Evolutionary conservation across 345 rosid genomes (phyloP).

Genomic region (Eucalyptus albens): DNA sequence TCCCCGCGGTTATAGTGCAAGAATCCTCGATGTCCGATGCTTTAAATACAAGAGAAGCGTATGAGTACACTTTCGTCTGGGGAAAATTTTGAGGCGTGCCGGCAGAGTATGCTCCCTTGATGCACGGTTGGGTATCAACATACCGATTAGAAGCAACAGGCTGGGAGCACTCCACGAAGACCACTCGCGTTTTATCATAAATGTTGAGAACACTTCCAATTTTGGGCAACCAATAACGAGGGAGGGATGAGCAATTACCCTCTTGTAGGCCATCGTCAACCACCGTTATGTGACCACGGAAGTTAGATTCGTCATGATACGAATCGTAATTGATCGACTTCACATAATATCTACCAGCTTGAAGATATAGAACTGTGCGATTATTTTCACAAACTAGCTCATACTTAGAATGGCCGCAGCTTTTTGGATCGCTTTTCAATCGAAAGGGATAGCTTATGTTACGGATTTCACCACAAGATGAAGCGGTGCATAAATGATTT

Average conservation of each 20-base stretch:
- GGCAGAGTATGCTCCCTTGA: background rate
- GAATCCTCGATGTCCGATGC: background rate
- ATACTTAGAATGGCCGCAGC: too few relatives aligned
- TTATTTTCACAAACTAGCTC: too few relatives aligned
- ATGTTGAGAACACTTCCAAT: too few relatives aligned
- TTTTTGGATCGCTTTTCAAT: background rate
- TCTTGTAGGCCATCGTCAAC: background rate
- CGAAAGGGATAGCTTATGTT: background rate
- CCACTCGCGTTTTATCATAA: background rate
- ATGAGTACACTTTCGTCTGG: background rate
- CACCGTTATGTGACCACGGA: accelerated
- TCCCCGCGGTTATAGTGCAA: too few relatives aligned
- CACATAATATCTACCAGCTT: background rate
- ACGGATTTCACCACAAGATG: background rate
- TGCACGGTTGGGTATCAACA: background rate
- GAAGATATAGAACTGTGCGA: accelerated
- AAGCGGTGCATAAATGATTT: too few relatives aligned
- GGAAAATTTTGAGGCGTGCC: background rate
- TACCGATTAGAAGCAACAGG: background rate
- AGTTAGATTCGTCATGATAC: accelerated
- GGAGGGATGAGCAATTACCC: background rate
- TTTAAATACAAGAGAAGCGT: accelerated
- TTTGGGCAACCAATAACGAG: background rate
- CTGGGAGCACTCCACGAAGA: background rate
- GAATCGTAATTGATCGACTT: too few relatives aligned